phyloP scores from a whole-genome alignment of 2,329 filamentous ascomycete genomes.

The Stachybotrys elegans region DNA sequence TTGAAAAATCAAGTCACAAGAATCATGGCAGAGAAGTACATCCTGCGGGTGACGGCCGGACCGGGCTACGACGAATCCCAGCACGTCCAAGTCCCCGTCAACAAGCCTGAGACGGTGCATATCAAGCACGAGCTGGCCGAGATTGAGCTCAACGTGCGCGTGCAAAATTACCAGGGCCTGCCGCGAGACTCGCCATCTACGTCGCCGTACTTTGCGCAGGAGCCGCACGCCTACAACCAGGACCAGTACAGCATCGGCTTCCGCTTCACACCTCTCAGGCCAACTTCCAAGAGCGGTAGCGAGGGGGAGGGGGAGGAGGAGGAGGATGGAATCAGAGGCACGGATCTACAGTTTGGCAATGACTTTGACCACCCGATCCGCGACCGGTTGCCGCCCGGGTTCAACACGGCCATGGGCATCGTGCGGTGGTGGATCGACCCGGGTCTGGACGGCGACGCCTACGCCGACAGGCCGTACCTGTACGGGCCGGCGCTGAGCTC shows the following conservation, averaged over 20 bases:
- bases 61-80: slow-evolving; percentile 65
- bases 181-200: slow-evolving; percentile 63
- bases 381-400: slow-evolving; percentile 79
- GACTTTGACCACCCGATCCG: slow-evolving; percentile 91
- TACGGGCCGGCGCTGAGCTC: slow-evolving; percentile 78
- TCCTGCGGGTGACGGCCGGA: slow-evolving; percentile 78
- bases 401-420: slow-evolving; percentile 76
- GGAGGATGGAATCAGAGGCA: slow-evolving; percentile 51
- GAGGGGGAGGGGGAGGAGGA: slow-evolving; percentile 11
- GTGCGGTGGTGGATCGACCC: slow-evolving; percentile 91
- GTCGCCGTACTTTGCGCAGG: slow-evolving; percentile 71
- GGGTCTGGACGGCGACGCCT: slow-evolving; percentile 82
- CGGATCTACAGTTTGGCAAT: slow-evolving; percentile 85
- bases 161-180: slow-evolving; percentile 65
- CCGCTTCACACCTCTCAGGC: slow-evolving; percentile 65
- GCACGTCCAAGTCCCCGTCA: slow-evolving; percentile 74
- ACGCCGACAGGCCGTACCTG: slow-evolving; percentile 79
- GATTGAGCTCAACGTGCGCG: slow-evolving; percentile 67
- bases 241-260: slow-evolving; percentile 87
- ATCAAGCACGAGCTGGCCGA: slow-evolving; percentile 62
- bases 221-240: slow-evolving; percentile 57
- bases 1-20: background rate
- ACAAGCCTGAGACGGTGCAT: slow-evolving; percentile 55
- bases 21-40: slow-evolving; percentile 64
- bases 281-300: slow-evolving; percentile 10